These are phyloP conservation scores for Strigomonas oncopelti DNA, from an alignment of 208 protist genomes.

Conservation along the genomic window DNA sequence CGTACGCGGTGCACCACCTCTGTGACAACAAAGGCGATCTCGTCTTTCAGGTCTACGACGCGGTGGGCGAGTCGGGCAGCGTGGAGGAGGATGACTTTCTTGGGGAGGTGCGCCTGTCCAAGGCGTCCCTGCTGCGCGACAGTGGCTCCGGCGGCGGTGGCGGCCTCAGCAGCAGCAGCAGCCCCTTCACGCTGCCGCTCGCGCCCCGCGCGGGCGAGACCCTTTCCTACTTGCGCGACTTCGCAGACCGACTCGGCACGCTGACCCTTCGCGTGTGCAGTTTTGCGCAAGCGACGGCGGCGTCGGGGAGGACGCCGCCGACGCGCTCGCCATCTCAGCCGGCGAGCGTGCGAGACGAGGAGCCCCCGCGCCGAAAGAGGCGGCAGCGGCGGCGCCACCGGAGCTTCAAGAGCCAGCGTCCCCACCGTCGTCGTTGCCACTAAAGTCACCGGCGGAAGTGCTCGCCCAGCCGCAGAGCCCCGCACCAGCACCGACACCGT, in stretches of 20 bases:
- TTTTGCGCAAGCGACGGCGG: background rate
- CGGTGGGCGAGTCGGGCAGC: background rate
- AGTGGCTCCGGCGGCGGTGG: too few species aligned
- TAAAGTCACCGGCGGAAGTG: background rate
- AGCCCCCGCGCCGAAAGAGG: background rate
- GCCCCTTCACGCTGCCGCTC: background rate
- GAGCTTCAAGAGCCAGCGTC: background rate
- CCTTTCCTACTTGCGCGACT: too few species aligned
- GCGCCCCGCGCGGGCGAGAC: background rate
- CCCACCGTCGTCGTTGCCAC: background rate
- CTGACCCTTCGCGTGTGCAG: background rate
- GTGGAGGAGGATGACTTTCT: conserved; percentile 9
- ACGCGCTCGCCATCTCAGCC: background rate
- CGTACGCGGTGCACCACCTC: background rate
- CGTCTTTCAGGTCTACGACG: conserved; percentile 11
- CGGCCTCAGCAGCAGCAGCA: background rate
- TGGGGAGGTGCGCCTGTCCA: background rate
- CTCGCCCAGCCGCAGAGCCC: background rate
- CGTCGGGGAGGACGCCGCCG: background rate
- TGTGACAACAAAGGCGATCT: background rate
- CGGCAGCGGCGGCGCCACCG: background rate
- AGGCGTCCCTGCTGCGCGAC: background rate
- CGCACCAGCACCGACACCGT: background rate
- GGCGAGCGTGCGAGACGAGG: background rate
- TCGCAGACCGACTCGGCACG: too few species aligned